Evolutionary conservation across 2,329 filamentous ascomycete species (phyloP).

Genomic region (Aspergillus sp.): DNA sequence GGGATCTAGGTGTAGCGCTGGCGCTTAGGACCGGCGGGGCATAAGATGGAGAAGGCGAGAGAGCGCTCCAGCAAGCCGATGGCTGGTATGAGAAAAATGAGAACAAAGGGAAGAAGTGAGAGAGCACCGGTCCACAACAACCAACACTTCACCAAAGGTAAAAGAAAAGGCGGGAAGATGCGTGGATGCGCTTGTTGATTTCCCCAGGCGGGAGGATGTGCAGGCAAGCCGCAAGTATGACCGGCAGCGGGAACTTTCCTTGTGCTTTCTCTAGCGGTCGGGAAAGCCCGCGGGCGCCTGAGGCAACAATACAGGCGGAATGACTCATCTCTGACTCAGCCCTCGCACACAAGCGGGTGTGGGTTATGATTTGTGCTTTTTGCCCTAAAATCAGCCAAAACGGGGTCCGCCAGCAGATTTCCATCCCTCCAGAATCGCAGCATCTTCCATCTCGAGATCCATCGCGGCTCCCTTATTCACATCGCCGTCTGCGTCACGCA

Average conservation of each 20-base stretch:
- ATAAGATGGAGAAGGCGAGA: constrained; percentile 19
- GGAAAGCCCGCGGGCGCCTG: neutral
- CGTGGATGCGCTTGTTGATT: constrained; percentile 16
- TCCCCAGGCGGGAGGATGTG: neutral
- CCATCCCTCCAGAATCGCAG: constrained; percentile 28
- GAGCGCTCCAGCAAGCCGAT: neutral
- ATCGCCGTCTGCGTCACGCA: constrained; percentile 33
- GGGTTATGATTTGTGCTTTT: constrained; percentile 34
- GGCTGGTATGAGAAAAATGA: neutral
- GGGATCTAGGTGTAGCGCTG: constrained; percentile 29
- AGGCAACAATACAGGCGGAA: neutral
- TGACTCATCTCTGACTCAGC: constrained; percentile 28
- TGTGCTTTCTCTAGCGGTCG: neutral
- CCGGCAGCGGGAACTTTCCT: constrained; percentile 1
- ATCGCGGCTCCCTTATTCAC: constrained; percentile 20
- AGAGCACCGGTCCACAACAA: constrained; percentile 17
- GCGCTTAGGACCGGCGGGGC: constrained; percentile 43
- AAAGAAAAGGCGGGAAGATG: constrained; percentile 11
- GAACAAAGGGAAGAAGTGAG: constrained; percentile 13
- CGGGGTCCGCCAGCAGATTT: constrained; percentile 30
- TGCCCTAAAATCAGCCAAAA: constrained; percentile 31
- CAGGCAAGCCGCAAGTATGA: neutral
- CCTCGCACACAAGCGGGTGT: constrained; percentile 33
- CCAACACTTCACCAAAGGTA: constrained; percentile 12
- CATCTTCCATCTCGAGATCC: constrained; percentile 23